Conservation (phyloP, 2,329 filamentous ascomycete species). For the Peltaster fructicola region DNA sequence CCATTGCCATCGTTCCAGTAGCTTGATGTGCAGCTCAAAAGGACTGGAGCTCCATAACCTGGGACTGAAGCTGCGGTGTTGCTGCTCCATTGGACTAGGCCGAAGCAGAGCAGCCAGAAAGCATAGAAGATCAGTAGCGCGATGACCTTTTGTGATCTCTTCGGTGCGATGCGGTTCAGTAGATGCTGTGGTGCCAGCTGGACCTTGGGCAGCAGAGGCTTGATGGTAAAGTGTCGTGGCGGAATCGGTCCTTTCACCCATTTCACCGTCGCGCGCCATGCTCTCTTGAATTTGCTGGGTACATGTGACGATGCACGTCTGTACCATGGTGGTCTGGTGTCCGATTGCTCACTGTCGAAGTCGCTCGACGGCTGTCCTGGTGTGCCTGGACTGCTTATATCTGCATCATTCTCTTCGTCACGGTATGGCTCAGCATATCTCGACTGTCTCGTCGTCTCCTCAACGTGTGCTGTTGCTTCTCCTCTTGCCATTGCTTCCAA, state of each 20-base stretch:
- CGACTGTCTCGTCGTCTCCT: too few relatives aligned
- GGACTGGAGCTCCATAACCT: constrained; percentile 47
- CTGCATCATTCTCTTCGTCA: too few relatives aligned
- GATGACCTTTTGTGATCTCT: constrained; percentile 38
- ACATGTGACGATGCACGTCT: too few relatives aligned
- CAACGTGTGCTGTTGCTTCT: too few relatives aligned
- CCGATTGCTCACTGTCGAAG: too few relatives aligned
- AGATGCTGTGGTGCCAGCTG: constrained; percentile 50
- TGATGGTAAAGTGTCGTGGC: constrained; percentile 30
- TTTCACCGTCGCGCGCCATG: constrained; percentile 21
- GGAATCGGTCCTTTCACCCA: constrained; percentile 34
- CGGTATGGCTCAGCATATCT: too few relatives aligned
- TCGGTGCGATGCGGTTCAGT: constrained; percentile 44
- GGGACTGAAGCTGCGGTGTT: constrained; percentile 42
- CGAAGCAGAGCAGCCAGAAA: constrained; percentile 53
- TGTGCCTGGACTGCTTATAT: too few relatives aligned
- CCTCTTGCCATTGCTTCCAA: too few relatives aligned
- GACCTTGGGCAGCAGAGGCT: constrained; percentile 41
- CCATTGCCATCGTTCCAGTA: constrained; percentile 55
- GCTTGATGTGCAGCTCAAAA: constrained; percentile 48
- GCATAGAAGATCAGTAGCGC: constrained; percentile 43
- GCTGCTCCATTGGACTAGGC: constrained; percentile 48
- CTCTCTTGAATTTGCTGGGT: too few relatives aligned
- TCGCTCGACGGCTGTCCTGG: too few relatives aligned
- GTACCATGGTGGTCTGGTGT: too few relatives aligned